phyloP scores from a whole-genome alignment of 768 basidiomycete species.

The Naganishia friedmannii region DNA sequence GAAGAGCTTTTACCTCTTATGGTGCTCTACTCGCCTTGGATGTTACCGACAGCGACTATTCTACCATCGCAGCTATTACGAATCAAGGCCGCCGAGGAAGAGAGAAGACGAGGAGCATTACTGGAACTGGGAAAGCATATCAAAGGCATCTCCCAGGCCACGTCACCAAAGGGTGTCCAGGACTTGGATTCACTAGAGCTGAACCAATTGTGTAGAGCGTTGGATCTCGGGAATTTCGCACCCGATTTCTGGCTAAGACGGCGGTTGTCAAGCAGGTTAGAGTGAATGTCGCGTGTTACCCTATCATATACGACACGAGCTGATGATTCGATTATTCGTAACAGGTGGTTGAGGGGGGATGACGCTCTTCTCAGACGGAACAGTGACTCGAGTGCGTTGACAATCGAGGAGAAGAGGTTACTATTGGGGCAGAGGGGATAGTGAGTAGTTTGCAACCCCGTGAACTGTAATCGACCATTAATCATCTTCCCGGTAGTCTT shows the following conservation, averaged over 20 bases:
- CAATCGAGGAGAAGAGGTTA: conserved; percentile 9
- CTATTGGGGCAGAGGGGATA: conserved; percentile 17
- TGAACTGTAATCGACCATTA: not conserved
- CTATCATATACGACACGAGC: not conserved
- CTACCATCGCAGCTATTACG: conserved; percentile 74
- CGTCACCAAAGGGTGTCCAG: conserved; percentile 38
- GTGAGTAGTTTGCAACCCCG: not conserved
- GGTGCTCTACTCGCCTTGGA: conserved; percentile 76
- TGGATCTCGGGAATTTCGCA: conserved; percentile 46
- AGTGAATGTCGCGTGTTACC: conserved; percentile 21
- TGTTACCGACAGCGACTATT: conserved; percentile 82
- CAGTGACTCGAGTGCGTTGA: conserved; percentile 16
- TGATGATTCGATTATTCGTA: not conserved
- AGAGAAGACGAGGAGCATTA: conserved; percentile 41
- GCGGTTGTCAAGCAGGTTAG: conserved; percentile 18
- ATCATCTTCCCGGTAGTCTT: not conserved
- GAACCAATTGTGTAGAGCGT: conserved; percentile 37
- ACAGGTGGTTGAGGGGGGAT: conserved; percentile 6
- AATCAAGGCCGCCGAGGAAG: conserved; percentile 56
- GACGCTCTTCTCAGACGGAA: conserved; percentile 16
- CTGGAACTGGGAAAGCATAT: conserved; percentile 43
- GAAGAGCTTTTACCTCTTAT: conserved; percentile 81
- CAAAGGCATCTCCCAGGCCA: conserved; percentile 29
- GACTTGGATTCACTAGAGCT: conserved; percentile 50
- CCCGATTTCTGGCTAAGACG: conserved; percentile 50